Base-by-base conservation (phyloP, 139 green algal species). In the Edaphochlamys debaryana region DNA sequence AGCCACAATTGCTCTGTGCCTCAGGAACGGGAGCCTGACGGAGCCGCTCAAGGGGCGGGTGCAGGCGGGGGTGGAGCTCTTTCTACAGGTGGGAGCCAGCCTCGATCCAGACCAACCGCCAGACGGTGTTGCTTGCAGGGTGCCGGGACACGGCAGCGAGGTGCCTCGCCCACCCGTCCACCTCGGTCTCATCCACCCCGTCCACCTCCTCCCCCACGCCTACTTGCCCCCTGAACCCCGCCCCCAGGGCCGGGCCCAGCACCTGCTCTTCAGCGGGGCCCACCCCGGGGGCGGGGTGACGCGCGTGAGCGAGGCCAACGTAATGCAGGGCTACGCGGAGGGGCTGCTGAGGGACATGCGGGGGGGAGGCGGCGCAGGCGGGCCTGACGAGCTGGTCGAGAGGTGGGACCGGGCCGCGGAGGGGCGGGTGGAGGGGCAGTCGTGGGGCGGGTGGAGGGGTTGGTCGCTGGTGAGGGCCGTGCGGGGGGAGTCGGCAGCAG, bases 1-100 rank as follows among this genome's bases (percentile, higher is more conserved):
- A n/a, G n/a, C n/a, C n/a, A n/a, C n/a, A n/a, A n/a, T n/a, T n/a
- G n/a, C n/a, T n/a, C n/a, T n/a, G n/a, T n/a, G n/a, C 6, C 54
- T 63, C 48, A 82, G 76, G 76, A 73, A 82, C 34, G 76, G 76
- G 8, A 82, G n/a, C 42, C 63, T 50, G 0, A 82, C 76, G 32
- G 62, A 82, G 60, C 76, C 76, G 62, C 76, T 82, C 38, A 82
- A 82, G 36, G 76, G 63, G 3, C 23, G 76, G 32, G 76, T 82
- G n/a, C 32, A 27, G 7, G 62, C 42, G 6, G 76, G 76, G 4
- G 63, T 82, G 63, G 76, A 82, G 27, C 29, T 40, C 0, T 81
- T 48, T 41, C 60, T 41, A 19, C 74, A 62, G 62, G 74, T 81
- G 74, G 9, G 71, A 9, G 45, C n/a, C n/a, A n/a, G n/a, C n/a